Evolutionary conservation across 306 rosid genomes (phyloP), one percentile per base, ranked within the genome.

Genomic region (Citrullus colocynthis): DNA sequence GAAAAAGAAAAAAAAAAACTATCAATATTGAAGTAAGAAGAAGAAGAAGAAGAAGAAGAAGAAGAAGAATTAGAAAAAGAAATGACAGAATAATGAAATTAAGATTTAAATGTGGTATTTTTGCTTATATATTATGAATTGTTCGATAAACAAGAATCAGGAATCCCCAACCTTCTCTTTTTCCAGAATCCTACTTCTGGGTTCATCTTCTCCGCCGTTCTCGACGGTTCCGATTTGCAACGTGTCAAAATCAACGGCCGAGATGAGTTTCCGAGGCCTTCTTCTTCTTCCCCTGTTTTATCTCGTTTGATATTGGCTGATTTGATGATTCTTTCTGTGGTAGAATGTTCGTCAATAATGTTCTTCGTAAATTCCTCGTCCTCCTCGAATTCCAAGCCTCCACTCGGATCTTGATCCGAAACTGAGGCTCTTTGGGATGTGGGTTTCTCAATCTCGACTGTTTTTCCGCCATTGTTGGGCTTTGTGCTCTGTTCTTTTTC

Each of bases 151-250:
- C 62, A 74, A n/a, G 86, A 87, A 85, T 84, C 83, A 24, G 82
- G 64, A 67, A 88, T 70, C 36, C 81, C 89, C 81, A 88, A 81
- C 87, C 85, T 89, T 62, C 82, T 83, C 61, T 65, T 80, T 73
- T 82, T 84, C 90, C 89, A 83, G 80, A 82, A 85, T 71, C 74
- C 78, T 17, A 83, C 39, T 78, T 83, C 91, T 56, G 91, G 89
- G 63, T 86, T 81, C 71, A 89, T 84, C 75, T 86, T 89, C 81
- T 85, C 78, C 56, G 85, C 86, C 30, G 82, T 88, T 93, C 96
- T 88, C 4, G 97, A 84, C 18, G 96, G 96, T 65, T 88, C 96
- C 6, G 98, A 91, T 83, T 92, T 90, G 85, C 98, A 89, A 85
- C 96, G 85, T 2, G 95, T 91, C 16, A 91, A 89, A 15, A 86